Percentiles rank a stretch among this genome's conserved stretches.
phyloP scores from a whole-genome alignment of 306 rosid species.

The Oemleria cerasiformis region DNA sequence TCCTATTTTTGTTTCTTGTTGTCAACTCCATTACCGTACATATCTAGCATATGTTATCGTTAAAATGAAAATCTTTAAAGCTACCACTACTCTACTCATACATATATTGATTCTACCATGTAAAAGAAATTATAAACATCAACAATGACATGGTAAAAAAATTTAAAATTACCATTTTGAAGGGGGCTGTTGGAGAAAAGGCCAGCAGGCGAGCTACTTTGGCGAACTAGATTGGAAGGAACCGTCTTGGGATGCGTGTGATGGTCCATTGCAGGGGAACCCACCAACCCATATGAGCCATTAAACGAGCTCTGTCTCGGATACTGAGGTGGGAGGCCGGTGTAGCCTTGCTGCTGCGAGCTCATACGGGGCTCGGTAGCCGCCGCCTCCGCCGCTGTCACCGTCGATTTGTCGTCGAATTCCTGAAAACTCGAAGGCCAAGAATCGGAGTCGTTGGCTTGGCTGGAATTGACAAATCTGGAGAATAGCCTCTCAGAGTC shows the following conservation, averaged over 20 bases:
- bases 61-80: not conserved
- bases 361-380: conserved; percentile 30
- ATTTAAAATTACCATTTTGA: conserved; percentile 52
- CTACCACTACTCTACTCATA: not conserved
- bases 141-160: not conserved
- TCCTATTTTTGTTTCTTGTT: not conserved
- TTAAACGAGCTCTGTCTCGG: conserved; percentile 55
- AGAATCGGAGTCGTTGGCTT: conserved; percentile 24
- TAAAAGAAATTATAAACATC: not conserved
- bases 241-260: conserved; percentile 29
- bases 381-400: conserved; percentile 10
- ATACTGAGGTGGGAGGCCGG: conserved; percentile 75
- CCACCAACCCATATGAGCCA: conserved; percentile 44
- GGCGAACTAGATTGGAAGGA: conserved; percentile 44
- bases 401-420: conserved; percentile 34
- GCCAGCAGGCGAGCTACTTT: conserved; percentile 59
- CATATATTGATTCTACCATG: not conserved
- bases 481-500: conserved; percentile 50
- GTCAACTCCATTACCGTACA: not conserved
- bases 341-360: conserved; percentile 38
- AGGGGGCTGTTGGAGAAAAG: conserved; percentile 54
- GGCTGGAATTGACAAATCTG: conserved; percentile 33
- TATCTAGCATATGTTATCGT: not conserved
- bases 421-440: conserved; percentile 36
- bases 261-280: conserved; percentile 42